A percentile compares a stretch with the other conserved stretches of the same genome.
Evolutionary conservation across 2,329 filamentous ascomycete species (phyloP).

Genomic region (Thelonectria olida): DNA sequence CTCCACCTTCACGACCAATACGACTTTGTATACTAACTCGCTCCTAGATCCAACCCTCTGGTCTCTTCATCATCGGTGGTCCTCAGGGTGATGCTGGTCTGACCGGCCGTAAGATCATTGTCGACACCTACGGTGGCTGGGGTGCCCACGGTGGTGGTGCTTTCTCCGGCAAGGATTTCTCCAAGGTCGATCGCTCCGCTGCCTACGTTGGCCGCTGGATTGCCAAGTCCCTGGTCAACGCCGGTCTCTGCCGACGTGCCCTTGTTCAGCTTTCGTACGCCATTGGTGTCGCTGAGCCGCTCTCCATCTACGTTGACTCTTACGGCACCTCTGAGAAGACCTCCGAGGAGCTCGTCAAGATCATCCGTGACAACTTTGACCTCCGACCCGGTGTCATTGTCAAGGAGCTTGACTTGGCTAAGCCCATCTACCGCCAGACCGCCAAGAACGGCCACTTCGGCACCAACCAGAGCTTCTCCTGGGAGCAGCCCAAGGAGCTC

Average conservation of each 20-base stretch:
- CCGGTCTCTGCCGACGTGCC: slow-evolving; percentile 88
- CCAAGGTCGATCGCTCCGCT: slow-evolving; percentile 98
- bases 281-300: slow-evolving; percentile 97
- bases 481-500: slow-evolving; percentile 97
- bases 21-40: slow-evolving; percentile 18
- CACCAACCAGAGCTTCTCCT: slow-evolving; percentile 96
- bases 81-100: slow-evolving; percentile 99
- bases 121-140: slow-evolving; percentile 99
- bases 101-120: slow-evolving; percentile 98
- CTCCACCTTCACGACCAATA: neutral
- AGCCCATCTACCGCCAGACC: slow-evolving; percentile 97
- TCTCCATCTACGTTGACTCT: slow-evolving; percentile 96
- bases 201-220: slow-evolving; percentile 99
- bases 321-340: slow-evolving; percentile 93
- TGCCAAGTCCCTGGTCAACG: slow-evolving; percentile 94
- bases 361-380: slow-evolving; percentile 97
- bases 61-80: slow-evolving; percentile 98
- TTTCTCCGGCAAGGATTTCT: slow-evolving; percentile 99
- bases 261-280: slow-evolving; percentile 99
- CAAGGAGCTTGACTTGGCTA: slow-evolving; percentile 92
- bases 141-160: slow-evolving; percentile 99
- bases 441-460: slow-evolving; percentile 99
- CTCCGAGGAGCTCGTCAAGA: slow-evolving; percentile 92
- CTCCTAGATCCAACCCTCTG: slow-evolving; percentile 89
- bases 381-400: slow-evolving; percentile 98